phyloP scores from a whole-genome alignment of 176 grass and related monocot genomes.

The Cymbopogon citratus region DNA sequence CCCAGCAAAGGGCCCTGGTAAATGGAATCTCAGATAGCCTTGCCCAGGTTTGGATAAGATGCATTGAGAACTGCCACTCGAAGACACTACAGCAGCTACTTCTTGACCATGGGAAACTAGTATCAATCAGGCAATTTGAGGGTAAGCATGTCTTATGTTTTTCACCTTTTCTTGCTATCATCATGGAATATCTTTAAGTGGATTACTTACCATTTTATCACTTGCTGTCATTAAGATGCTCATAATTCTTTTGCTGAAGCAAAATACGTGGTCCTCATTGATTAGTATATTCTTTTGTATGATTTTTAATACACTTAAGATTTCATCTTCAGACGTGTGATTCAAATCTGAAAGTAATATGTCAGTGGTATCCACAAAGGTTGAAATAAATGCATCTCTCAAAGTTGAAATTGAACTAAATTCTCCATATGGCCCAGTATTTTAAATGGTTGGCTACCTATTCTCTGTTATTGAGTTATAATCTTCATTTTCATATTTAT shows the following conservation, averaged over 20 bases:
- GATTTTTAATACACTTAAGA: not conserved
- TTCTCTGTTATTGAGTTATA: not conserved
- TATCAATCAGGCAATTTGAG: conserved; percentile 55
- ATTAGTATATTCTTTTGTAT: not conserved
- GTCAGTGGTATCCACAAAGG: not conserved
- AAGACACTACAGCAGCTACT: conserved; percentile 71
- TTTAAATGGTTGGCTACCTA: not conserved
- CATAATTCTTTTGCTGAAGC: not conserved
- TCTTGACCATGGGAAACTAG: conserved; percentile 53
- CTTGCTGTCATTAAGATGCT: not conserved
- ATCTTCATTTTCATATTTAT: not conserved
- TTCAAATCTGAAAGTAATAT: not conserved
- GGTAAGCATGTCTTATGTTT: conserved; percentile 36
- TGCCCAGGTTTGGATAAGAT: conserved; percentile 64
- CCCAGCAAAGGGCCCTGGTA: conserved; percentile 15
- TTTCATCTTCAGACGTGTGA: not conserved
- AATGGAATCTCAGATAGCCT: conserved; percentile 46
- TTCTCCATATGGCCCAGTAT: not conserved
- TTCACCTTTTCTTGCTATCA: not conserved
- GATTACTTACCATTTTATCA: not conserved
- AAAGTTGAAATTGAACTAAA: conserved; percentile 12
- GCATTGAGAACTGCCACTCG: conserved; percentile 74
- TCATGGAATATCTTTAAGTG: not conserved
- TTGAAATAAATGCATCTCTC: not conserved
- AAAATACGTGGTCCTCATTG: not conserved